Evolutionary conservation across 768 basidiomycete species (phyloP), one percentile per base, ranked within the genome.

Genomic region (Boletus huronensis): DNA sequence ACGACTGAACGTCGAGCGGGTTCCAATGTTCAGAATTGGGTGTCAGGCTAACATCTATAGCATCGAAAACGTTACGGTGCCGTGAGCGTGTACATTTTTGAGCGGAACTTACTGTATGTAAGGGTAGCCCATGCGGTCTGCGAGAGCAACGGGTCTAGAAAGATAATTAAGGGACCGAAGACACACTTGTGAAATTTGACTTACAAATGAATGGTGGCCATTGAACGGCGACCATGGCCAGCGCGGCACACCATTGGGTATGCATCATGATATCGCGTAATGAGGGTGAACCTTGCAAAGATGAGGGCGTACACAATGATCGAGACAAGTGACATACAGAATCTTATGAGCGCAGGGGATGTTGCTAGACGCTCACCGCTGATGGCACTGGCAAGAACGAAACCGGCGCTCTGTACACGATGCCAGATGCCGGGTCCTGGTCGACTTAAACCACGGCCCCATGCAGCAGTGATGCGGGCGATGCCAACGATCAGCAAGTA

Each of bases 151-250:
- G 96, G 95, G 72, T 98, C 94, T 95, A 66, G 35, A 19, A 10
- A 39, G 38, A 57, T 25, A 34, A 58, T 60, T 48, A 65, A 64
- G 57, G 53, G 19, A 62, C 50, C 39, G 55, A 52, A 43, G 34
- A 21, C 14, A 14, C 3, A 14, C 31, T 10, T 31, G 25, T 9
- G 48, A 34, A 40, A 25, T 17, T 42, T 38, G 36, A 79, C 88
- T 60, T 63, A 94, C 94, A 98, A 56, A 88, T 80, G 70, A 95
- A 98, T 16, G 78, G 76, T 0, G 97, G 96, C 96, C 96, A 99
- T 67, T 91, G 81, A 21, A 98, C 93, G 32, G 96, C 92, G 50
- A 98, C 85, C 90, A 97, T 95, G 31, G 84, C 85, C 14, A 99
- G 76, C 31, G 87, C 81, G 38, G 91, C 82, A 68, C 88, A 91